Conservation (phyloP, 164 flowering plant genomes). For the Litsea cubeba region DNA sequence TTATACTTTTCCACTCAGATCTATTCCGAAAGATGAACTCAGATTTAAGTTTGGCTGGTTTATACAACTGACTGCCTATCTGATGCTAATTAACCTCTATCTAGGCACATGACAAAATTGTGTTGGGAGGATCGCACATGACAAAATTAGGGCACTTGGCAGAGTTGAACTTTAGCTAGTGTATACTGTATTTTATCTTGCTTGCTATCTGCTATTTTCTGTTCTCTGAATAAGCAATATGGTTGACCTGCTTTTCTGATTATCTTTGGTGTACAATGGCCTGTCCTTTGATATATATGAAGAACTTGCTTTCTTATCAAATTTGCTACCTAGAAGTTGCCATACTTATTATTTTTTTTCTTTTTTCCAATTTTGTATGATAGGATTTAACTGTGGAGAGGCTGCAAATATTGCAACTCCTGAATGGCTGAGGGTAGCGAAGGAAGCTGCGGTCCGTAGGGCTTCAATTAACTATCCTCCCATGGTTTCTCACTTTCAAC, state of each 20-base stretch:
- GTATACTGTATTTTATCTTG: background rate
- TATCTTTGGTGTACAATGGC: background rate
- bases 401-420: conserved; percentile 99
- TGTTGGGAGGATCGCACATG: no score
- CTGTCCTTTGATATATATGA: background rate
- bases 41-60: no score
- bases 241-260: background rate
- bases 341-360: background rate
- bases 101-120: no score
- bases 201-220: background rate
- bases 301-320: background rate
- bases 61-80: no score
- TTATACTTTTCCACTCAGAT: no score
- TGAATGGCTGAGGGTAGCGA: conserved; percentile 88
- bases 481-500: conserved; percentile 95
- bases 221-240: background rate
- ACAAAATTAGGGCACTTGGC: no score
- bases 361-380: conserved; percentile 4
- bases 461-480: conserved; percentile 94
- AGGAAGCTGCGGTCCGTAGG: conserved; percentile 94
- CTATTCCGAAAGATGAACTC: no score
- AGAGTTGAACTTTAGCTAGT: background rate
- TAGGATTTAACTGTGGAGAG: conserved; percentile 96
- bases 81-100: no score
- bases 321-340: background rate